Percentiles rank a stretch among this genome's conserved stretches.
These are phyloP conservation scores for Tuctoria greenei DNA, from an alignment of 176 grass and related monocot species.

Conservation along the genomic window DNA sequence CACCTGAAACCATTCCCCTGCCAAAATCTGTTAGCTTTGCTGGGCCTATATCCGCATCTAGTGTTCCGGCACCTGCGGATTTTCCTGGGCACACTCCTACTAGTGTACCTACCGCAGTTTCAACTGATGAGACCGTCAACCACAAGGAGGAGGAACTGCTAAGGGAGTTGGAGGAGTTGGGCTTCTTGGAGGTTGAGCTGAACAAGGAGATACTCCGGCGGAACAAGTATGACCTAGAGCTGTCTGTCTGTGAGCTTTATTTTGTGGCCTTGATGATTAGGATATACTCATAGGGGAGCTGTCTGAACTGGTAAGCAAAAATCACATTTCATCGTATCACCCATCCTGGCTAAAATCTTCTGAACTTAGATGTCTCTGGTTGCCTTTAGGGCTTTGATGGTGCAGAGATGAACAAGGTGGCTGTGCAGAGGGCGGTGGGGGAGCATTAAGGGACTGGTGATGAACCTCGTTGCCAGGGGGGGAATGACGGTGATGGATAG, in stretches of 20 bases:
- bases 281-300: slow-evolving; percentile 55
- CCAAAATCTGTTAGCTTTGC: not conserved
- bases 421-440: slow-evolving; percentile 26
- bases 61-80: not conserved
- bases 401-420: slow-evolving; percentile 50
- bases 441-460: slow-evolving; percentile 48
- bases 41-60: slow-evolving; percentile 1
- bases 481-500: slow-evolving; percentile 26
- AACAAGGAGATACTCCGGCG: slow-evolving; percentile 76
- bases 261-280: slow-evolving; percentile 61
- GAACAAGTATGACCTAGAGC: slow-evolving; percentile 64
- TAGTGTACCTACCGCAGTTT: not conserved
- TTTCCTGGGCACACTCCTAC: not conserved
- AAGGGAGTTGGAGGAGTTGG: slow-evolving; percentile 60
- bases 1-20: slow-evolving; percentile 6
- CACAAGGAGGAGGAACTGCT: slow-evolving; percentile 56
- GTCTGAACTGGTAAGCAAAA: slow-evolving; percentile 56
- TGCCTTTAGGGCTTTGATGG: slow-evolving; percentile 59
- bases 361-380: not conserved
- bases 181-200: slow-evolving; percentile 63
- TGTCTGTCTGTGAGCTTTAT: slow-evolving; percentile 63
- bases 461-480: slow-evolving; percentile 45
- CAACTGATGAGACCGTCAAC: slow-evolving; percentile 5
- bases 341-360: not conserved
- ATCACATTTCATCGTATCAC: not conserved